Base-by-base conservation (phyloP, 495 filamentous ascomycete genomes). In the Xylaria scruposa region DNA sequence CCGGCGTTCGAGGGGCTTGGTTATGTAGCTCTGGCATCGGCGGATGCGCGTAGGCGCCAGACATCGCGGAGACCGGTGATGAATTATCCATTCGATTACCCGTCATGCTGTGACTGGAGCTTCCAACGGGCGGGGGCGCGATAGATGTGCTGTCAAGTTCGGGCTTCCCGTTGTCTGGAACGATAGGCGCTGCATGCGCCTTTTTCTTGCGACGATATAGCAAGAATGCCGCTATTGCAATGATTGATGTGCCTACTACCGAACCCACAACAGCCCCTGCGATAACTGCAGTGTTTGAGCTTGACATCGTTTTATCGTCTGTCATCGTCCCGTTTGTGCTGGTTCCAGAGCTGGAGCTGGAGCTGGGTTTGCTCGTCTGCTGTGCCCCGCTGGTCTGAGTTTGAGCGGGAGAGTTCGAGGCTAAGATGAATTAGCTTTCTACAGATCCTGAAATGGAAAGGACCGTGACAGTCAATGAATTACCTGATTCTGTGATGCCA, bases 51-150 rank as follows among this genome's bases (percentile, higher is more conserved):
- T 72, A 73, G 36, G 78, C 71, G 10, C 76, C 76, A 8, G 82
- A 81, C 44, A 78, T 73, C 15, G 83, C 78, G 9, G 83, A 83
- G 46, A 80, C 74, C 3, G 84, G 84, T 0, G 83, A 83, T n/a
- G 82, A 76, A 70, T 72, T 83, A 40, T 79, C 76, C 26, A 46
- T 64, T 15, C 78, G 76, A 4, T 68, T 44, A 4, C 80, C 79
- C 51, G 80, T 67, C 26, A 71, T 78, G 69, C 76, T 80, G 5
- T 72, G 75, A 61, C 77, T 75, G 12, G 75, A 76, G 67, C 80
- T 82, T 13, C 74, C 71, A 17, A 81, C 70, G 8, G 78, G 59
- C 15, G 46, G 49, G 4, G 77, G 59, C 1, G 70, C 77, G 31
- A 73, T 17, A 1, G 73, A 68, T 15, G 73, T 75, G 54, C 73